These are phyloP conservation scores for Pseudogymnoascus sp. DNA, from an alignment of 2,329 filamentous ascomycete species.

Conservation along the genomic window DNA sequence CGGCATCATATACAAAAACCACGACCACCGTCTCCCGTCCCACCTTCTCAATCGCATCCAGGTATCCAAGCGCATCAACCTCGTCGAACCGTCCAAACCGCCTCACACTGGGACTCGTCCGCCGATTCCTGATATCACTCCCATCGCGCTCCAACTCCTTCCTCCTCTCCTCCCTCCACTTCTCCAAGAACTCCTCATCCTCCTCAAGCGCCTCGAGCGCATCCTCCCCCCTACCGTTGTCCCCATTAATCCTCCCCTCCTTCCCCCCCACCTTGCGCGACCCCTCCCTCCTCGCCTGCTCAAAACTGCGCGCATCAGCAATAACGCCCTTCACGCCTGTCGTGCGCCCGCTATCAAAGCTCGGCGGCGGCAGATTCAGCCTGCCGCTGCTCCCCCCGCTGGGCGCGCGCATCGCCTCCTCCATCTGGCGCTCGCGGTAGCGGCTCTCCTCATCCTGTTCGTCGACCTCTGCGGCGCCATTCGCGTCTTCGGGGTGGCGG, in stretches of 20 bases:
- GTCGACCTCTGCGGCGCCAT: constrained; percentile 48
- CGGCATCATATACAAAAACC: constrained; percentile 85
- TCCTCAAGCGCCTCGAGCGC: constrained; percentile 34
- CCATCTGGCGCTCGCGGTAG: constrained; percentile 39
- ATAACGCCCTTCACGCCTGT: constrained; percentile 85
- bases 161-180: constrained; percentile 77
- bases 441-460: constrained; percentile 43
- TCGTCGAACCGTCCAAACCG: constrained; percentile 72
- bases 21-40: constrained; percentile 74
- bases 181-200: constrained; percentile 77
- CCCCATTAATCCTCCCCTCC: constrained; percentile 23
- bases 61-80: constrained; percentile 84
- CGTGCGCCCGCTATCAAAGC: constrained; percentile 61
- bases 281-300: constrained; percentile 48
- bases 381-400: constrained; percentile 57
- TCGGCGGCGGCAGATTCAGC: constrained; percentile 55
- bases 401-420: constrained; percentile 60
- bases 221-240: constrained; percentile 32
- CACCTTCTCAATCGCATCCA: constrained; percentile 95
- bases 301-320: constrained; percentile 72
- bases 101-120: constrained; percentile 68
- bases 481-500: constrained; percentile 52
- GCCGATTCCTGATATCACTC: constrained; percentile 52
- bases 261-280: constrained; percentile 36
- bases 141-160: constrained; percentile 65